Conservation (phyloP, 2,329 filamentous ascomycete genomes). For the Penicillium freii region DNA sequence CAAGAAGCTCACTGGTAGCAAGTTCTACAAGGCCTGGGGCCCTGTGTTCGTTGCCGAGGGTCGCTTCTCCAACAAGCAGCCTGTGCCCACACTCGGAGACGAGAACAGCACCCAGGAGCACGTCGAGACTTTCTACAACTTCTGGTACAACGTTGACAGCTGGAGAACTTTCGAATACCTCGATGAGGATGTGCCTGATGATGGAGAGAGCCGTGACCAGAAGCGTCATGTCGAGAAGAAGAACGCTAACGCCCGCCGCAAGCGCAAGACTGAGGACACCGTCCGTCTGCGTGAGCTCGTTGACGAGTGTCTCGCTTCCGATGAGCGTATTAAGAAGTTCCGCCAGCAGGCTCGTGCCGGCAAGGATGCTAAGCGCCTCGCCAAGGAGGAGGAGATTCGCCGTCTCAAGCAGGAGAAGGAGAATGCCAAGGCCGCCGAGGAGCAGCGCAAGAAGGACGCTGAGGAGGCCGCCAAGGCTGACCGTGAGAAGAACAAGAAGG, state of each 20-base stretch:
- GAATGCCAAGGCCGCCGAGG: constrained; percentile 80
- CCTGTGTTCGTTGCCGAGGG: constrained; percentile 86
- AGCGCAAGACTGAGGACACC: constrained; percentile 99
- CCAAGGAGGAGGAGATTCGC: constrained; percentile 89
- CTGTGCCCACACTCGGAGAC: constrained; percentile 81
- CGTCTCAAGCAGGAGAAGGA: constrained; percentile 80
- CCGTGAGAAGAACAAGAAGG: constrained; percentile 85
- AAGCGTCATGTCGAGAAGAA: constrained; percentile 98
- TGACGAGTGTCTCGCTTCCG: constrained; percentile 77
- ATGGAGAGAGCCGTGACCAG: constrained; percentile 98
- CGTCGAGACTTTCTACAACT: constrained; percentile 97
- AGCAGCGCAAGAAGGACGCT: constrained; percentile 73
- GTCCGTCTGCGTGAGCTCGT: constrained; percentile 84
- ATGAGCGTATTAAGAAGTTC: constrained; percentile 98
- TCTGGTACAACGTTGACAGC: constrained; percentile 99
- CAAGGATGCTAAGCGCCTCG: constrained; percentile 93
- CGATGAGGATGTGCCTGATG: constrained; percentile 97
- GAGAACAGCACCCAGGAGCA: constrained; percentile 83
- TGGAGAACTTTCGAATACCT: constrained; percentile 98
- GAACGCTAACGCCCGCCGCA: constrained; percentile 95
- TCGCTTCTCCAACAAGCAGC: constrained; percentile 87
- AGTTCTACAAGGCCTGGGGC: constrained; percentile 94
- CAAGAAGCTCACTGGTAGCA: constrained; percentile 85
- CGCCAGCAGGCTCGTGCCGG: constrained; percentile 82
- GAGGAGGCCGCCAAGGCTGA: constrained; percentile 83